These are phyloP conservation scores for Musa balbisiana DNA, from an alignment of 202 grass and related monocot genomes.

Conservation along the genomic window DNA sequence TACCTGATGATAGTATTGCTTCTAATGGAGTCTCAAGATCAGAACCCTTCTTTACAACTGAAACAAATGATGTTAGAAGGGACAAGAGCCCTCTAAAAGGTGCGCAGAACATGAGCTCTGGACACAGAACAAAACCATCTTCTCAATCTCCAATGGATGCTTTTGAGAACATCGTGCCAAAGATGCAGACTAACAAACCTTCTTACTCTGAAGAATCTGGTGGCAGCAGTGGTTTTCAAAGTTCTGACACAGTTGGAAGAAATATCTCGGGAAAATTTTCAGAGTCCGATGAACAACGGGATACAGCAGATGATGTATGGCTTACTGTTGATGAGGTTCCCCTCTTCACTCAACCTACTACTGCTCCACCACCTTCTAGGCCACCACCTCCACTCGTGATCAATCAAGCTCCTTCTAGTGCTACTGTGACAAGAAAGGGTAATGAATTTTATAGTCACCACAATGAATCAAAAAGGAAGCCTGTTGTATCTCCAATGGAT, in stretches of 20 bases:
- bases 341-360: slow-evolving; percentile 18
- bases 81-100: slow-evolving; percentile 6
- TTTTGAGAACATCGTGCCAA: slow-evolving; percentile 11
- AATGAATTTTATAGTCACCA: slow-evolving; percentile 11
- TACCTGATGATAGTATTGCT: slow-evolving; percentile 19
- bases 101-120: not conserved
- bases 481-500: slow-evolving; percentile 25
- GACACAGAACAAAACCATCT: slow-evolving; percentile 19
- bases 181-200: slow-evolving; percentile 10
- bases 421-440: slow-evolving; percentile 17
- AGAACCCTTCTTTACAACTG: slow-evolving; percentile 25
- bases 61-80: slow-evolving; percentile 6
- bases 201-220: slow-evolving; percentile 22
- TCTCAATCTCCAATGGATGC: slow-evolving; percentile 22
- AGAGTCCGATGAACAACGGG: slow-evolving; percentile 5
- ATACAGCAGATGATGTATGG: slow-evolving; percentile 12
- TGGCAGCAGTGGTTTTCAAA: slow-evolving; percentile 4
- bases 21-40: slow-evolving; percentile 26
- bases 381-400: not conserved
- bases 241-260: slow-evolving; percentile 4
- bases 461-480: slow-evolving; percentile 13
- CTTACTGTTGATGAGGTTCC: slow-evolving; percentile 21
- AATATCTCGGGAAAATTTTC: slow-evolving; percentile 2
- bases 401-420: not conserved
- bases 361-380: slow-evolving; percentile 17